phyloP scores from a whole-genome alignment of 495 filamentous ascomycete species.

The Trypethelium eluteriae region DNA sequence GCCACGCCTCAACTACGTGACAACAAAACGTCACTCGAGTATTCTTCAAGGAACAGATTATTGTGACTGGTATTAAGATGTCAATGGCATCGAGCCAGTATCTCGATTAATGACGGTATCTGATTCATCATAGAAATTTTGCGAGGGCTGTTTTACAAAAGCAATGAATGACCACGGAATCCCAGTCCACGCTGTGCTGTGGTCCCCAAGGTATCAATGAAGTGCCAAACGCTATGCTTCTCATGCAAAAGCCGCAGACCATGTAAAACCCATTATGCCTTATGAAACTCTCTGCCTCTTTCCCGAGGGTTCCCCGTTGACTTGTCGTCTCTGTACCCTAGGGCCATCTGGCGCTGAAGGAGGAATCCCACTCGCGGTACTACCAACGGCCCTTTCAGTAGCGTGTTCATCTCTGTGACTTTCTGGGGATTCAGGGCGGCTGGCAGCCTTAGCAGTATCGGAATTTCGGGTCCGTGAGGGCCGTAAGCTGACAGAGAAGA shows the following conservation, averaged over 20 bases:
- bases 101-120: no score
- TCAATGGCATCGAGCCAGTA: no score
- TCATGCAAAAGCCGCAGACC: background rate
- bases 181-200: background rate
- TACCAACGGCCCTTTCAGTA: background rate
- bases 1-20: background rate
- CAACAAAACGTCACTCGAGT: no score
- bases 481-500: conserved; percentile 23
- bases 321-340: conserved; percentile 11
- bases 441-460: background rate
- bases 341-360: conserved; percentile 20
- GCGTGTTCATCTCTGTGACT: background rate
- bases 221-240: background rate
- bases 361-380: background rate
- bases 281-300: conserved; percentile 21
- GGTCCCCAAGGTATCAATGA: background rate
- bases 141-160: no score
- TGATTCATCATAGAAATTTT: no score
- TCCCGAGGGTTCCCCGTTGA: conserved; percentile 19
- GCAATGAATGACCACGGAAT: no score
- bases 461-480: background rate
- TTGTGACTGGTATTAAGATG: no score
- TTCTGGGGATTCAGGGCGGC: background rate
- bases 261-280: background rate
- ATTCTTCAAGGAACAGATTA: no score